Evolutionary conservation across 805 yeast genomes (phyloP), one percentile per base, ranked within the genome.

Genomic region (Saccharomycopsis selenospora): DNA sequence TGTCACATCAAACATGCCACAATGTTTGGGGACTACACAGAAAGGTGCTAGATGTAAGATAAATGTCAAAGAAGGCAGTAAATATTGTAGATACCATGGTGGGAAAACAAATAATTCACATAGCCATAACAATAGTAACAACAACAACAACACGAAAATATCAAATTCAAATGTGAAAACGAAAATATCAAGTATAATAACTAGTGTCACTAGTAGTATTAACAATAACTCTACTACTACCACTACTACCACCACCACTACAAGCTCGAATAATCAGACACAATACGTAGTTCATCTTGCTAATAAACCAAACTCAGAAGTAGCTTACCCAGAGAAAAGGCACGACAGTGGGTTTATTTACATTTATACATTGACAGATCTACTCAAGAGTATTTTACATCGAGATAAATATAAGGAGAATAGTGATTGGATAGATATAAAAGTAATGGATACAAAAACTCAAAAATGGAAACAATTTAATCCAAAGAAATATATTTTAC

Each of bases 351-450:
- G 82, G 0, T 67, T 55, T 57, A 73, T 77, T 25, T 77, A 77
- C 54, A 66, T 76, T 0, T 77, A 75, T 57, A 76, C 82, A 0
- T 59, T 75, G 36, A 53, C 59, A 2, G 70, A 68, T 43, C 64
- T 77, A 48, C 54, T 73, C 17, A 36, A 52, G 1, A n/a, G 49
- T 0, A 50, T 47, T 2, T 66, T 65, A 7, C 46, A 53, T 8
- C 61, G 59, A 25, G 23, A 4, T 22, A 11, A 36, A 42, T 6
- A 17, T 14, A 27, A 28, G 11, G 33, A 29, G 61, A 61, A 40
- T 60, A 63, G 51, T 68, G 72, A 69, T 60, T 77, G 42, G 59
- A 68, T 46, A 66, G 70, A 3, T 59, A 62, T 47, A 65, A 48
- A 62, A 68, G 59, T 51, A 64, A 8, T 64, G 65, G 14, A 49